Evolutionary conservation across 305 asterid species (phyloP).

Genomic region (Lippia alba): DNA sequence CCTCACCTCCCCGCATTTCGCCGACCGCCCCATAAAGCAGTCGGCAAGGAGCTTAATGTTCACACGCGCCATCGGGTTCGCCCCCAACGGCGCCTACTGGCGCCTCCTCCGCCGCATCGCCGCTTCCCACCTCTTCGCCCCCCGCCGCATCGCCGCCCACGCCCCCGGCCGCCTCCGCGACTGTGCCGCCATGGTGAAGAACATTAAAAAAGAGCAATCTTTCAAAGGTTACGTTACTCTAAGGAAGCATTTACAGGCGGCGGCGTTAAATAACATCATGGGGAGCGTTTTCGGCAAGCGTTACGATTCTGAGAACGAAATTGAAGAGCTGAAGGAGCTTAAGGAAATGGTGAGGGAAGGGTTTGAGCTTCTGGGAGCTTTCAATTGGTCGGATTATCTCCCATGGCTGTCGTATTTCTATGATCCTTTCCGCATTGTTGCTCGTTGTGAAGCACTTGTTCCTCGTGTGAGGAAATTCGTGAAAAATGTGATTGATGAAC

Average conservation of each 20-base stretch:
- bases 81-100: conserved; percentile 71
- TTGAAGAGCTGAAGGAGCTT: conserved; percentile 44
- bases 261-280: conserved; percentile 52
- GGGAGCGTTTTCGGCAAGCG: conserved; percentile 62
- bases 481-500: conserved; percentile 37
- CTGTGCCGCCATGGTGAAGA: conserved; percentile 34
- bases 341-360: conserved; percentile 60
- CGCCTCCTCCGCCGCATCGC: conserved; percentile 67
- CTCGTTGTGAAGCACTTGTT: conserved; percentile 49
- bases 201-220: conserved; percentile 25
- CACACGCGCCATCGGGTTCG: conserved; percentile 73
- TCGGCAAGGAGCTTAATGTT: conserved; percentile 63
- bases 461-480: conserved; percentile 51
- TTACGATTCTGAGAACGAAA: conserved; percentile 32
- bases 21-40: conserved; percentile 67
- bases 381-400: conserved; percentile 60
- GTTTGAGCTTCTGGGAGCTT: conserved; percentile 57
- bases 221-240: conserved; percentile 35
- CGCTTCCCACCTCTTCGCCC: conserved; percentile 61
- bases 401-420: conserved; percentile 46
- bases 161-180: conserved; percentile 43
- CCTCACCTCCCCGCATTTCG: conserved; percentile 51
- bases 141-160: conserved; percentile 57
- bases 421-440: conserved; percentile 43
- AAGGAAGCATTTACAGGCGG: conserved; percentile 48